phyloP scores from a whole-genome alignment of 2,329 filamentous ascomycete species.

The Falciphora oryzae region DNA sequence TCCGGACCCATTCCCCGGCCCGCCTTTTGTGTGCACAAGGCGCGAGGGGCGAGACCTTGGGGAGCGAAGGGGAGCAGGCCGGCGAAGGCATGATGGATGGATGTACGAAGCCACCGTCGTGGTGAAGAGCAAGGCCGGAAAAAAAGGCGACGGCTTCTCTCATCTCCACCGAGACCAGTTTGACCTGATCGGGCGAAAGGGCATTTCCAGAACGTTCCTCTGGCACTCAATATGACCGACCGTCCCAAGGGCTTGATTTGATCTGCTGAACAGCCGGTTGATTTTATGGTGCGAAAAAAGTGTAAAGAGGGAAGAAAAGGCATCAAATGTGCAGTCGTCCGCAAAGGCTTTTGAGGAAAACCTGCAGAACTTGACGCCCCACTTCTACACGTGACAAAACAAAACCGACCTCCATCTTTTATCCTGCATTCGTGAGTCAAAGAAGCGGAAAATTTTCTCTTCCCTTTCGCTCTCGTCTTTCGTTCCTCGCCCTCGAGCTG shows the following conservation, averaged over 20 bases:
- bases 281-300: conserved; percentile 13
- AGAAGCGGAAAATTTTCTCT: background rate
- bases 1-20: background rate
- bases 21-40: too few species aligned
- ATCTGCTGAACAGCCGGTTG: conserved; percentile 8
- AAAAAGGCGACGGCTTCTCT: background rate
- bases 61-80: too few species aligned
- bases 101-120: background rate
- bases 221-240: conserved; percentile 12
- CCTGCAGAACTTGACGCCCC: background rate
- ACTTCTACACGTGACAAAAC: conserved; percentile 2
- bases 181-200: background rate
- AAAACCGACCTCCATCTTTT: background rate
- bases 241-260: background rate
- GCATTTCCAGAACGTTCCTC: conserved; percentile 7
- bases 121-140: background rate
- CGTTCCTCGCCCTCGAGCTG: background rate
- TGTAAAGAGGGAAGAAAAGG: conserved; percentile 8
- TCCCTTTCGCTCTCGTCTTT: background rate
- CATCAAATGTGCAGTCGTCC: background rate
- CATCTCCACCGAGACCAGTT: background rate
- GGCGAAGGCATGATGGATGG: too few species aligned
- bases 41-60: too few species aligned
- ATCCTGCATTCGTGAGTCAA: background rate
- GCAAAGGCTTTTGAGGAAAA: background rate